phyloP scores from a whole-genome alignment of 2,329 filamentous ascomycete genomes.

The Colletotrichum simmondsii region DNA sequence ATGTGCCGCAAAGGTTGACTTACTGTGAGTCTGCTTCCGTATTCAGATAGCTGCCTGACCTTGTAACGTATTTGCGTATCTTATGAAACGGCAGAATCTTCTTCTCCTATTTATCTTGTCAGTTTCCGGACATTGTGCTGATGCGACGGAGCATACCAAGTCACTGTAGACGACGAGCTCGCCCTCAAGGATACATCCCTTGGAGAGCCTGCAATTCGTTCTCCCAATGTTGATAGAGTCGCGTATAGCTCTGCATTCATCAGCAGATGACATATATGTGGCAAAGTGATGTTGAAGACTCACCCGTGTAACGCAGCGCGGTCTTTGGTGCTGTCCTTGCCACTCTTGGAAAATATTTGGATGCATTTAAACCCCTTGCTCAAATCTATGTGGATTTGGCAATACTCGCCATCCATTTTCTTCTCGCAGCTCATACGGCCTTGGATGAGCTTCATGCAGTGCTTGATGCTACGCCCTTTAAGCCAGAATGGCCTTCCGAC shows the following conservation, averaged over 20 bases:
- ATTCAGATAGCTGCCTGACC: conserved; percentile 77
- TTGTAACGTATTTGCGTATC: conserved; percentile 81
- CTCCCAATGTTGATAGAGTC: conserved; percentile 72
- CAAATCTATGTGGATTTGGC: conserved; percentile 85
- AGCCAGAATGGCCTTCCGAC: conserved; percentile 72
- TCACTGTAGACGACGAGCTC: conserved; percentile 85
- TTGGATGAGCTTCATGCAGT: conserved; percentile 75
- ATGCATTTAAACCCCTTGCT: conserved; percentile 65
- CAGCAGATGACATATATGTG: conserved; percentile 24
- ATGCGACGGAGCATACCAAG: conserved; percentile 47
- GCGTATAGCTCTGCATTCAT: conserved; percentile 62
- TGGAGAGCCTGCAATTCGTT: conserved; percentile 66
- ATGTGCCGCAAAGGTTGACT: conserved; percentile 38
- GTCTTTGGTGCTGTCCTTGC: conserved; percentile 86
- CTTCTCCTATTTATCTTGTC: conserved; percentile 53
- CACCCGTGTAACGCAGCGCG: conserved; percentile 68
- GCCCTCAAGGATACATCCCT: conserved; percentile 82
- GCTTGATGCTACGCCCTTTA: conserved; percentile 77
- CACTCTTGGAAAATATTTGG: conserved; percentile 91
- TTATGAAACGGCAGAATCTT: conserved; percentile 82
- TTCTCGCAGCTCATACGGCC: conserved; percentile 78
- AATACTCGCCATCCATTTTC: conserved; percentile 92
- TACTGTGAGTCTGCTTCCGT: conserved; percentile 76
- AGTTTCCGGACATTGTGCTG: conserved; percentile 20
- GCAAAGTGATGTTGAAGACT: conserved; percentile 32